Percentiles rank a stretch among this genome's conserved stretches.
phyloP scores from a whole-genome alignment of 441 rosid species.

The Adansonia rubrostipa region DNA sequence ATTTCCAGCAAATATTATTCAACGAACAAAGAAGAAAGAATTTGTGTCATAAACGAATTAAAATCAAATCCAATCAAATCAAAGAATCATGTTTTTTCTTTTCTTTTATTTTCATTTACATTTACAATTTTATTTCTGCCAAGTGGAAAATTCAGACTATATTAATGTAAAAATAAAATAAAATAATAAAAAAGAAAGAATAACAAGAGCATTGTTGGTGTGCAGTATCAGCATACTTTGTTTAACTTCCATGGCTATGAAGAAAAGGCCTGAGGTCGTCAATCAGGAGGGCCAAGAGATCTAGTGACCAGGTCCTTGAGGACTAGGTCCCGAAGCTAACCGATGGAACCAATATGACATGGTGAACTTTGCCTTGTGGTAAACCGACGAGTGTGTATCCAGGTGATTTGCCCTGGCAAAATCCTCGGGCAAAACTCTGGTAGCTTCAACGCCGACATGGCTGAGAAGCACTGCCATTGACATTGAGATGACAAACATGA shows the following conservation, averaged over 20 bases:
- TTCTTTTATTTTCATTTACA: too few species aligned
- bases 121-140: too few species aligned
- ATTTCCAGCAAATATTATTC: too few species aligned
- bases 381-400: conserved; percentile 39
- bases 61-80: too few species aligned
- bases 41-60: too few species aligned
- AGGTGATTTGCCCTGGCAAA: conserved; percentile 38
- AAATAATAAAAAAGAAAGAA: too few species aligned
- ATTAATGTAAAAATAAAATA: too few species aligned
- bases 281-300: background rate
- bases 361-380: conserved; percentile 41
- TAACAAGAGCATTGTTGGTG: too few species aligned
- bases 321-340: conserved; percentile 56
- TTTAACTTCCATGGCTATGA: background rate
- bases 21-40: too few species aligned
- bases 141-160: too few species aligned
- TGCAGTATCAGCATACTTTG: background rate
- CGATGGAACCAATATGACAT: conserved; percentile 48
- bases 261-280: background rate
- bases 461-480: conserved; percentile 25
- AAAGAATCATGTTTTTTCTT: too few species aligned
- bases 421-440: conserved; percentile 43
- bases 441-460: conserved; percentile 34
- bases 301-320: conserved; percentile 54
- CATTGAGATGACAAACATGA: conserved; percentile 29